Conservation (phyloP, 805 yeast genomes). For the Saturnispora besseyi region DNA sequence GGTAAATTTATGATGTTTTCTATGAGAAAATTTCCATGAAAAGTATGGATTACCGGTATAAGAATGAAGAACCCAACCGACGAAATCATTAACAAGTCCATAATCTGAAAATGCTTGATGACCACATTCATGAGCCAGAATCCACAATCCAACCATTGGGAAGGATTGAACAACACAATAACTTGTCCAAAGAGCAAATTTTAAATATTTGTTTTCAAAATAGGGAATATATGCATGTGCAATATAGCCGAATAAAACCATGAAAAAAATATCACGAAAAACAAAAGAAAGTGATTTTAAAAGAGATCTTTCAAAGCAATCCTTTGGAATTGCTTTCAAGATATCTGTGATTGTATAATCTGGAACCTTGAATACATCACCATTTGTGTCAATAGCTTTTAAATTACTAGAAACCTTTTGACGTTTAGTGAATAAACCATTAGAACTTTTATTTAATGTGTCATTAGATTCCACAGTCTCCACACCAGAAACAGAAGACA, state of each 20-base stretch:
- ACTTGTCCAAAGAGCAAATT: constrained; percentile 35
- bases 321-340: constrained; percentile 48
- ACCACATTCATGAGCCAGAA: constrained; percentile 58
- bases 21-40: constrained; percentile 53
- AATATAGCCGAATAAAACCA: constrained; percentile 34
- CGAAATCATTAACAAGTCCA: constrained; percentile 41
- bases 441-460: not conserved
- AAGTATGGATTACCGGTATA: constrained; percentile 51
- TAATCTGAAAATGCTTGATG: constrained; percentile 54
- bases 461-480: not conserved
- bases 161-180: constrained; percentile 34
- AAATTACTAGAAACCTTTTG: constrained; percentile 10
- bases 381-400: constrained; percentile 42
- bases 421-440: not conserved
- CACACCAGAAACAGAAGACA: not conserved
- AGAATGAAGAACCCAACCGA: constrained; percentile 56
- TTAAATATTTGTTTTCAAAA: constrained; percentile 26
- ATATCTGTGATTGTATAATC: constrained; percentile 52
- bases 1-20: constrained; percentile 56
- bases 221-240: constrained; percentile 37
- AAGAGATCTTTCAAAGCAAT: constrained; percentile 49
- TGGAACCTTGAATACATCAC: constrained; percentile 50
- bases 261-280: constrained; percentile 40
- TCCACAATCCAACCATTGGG: constrained; percentile 54
- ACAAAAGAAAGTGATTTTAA: constrained; percentile 43